Evolutionary conservation across 2,329 filamentous ascomycete genomes (phyloP), one percentile per base, ranked within the genome.

Genomic region (Bisporella sp.): DNA sequence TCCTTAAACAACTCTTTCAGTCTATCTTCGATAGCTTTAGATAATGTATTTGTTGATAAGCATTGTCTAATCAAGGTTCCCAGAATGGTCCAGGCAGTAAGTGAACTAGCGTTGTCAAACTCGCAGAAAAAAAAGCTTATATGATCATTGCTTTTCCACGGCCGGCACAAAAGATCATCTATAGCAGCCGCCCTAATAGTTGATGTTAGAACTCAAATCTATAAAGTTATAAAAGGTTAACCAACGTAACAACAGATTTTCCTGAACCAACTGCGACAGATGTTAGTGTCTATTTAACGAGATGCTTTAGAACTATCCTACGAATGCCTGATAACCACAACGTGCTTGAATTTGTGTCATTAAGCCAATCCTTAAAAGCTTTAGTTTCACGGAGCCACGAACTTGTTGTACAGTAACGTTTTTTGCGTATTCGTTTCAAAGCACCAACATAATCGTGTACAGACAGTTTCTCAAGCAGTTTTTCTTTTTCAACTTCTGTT

Each of bases 201-300:
- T 1, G 49, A 4, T 44, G 48, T 41, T 48, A 43, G 31, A 49
- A 49, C 44, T 21, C 30, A 44, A 11, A n/a, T 45, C 11, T 28
- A 48, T 31, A 51, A 44, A 46, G 39, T 21, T 3, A 21, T 28
- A 49, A 28, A 51, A 54, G 41, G 52, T 44, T 33, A 47, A 54
- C 52, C 51, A 45, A 32, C 52, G 52, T 47, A 42, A 54, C 45
- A 30, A 54, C 41, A 4, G 52, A 48, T 37, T 54, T 54, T 31
- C 52, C 52, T 28, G 48, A 54, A 45, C 52, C 52, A 46, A 54
- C 52, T 54, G 43, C n/a, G n/a, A 48, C 41, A 51, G 41, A 29
- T 51, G 21, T 21, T 48, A 54, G 48, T 46, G 42, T 46, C 2
- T 30, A 31, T n/a, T 39, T 35, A 13, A 51, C 41, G 31, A 11